A percentile compares a stretch with the other conserved stretches of the same genome.
These are phyloP conservation scores for Magnolia officinalis DNA, from an alignment of 164 flowering plant genomes.

Conservation along the genomic window DNA sequence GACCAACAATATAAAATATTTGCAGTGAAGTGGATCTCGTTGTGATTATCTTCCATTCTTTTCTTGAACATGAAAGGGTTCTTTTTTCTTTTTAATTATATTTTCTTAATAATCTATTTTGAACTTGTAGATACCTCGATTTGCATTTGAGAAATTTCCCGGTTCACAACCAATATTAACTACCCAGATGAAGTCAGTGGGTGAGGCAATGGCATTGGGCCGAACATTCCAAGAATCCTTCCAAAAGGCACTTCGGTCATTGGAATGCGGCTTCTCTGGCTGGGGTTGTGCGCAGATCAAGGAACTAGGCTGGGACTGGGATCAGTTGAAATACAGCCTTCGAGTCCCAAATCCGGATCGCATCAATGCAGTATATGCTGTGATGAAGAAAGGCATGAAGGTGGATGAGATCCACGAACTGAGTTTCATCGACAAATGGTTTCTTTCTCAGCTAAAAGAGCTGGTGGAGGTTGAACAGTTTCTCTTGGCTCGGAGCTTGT, in stretches of 20 bases:
- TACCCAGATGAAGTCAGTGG: slow-evolving; percentile 98
- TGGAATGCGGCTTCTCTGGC: slow-evolving; percentile 80
- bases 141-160: slow-evolving; percentile 97
- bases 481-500: slow-evolving; percentile 45
- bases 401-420: slow-evolving; percentile 81
- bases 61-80: neutral
- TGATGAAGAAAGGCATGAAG: slow-evolving; percentile 90
- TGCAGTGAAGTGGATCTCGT: neutral
- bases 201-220: slow-evolving; percentile 94
- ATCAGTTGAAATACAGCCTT: slow-evolving; percentile 74
- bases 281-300: slow-evolving; percentile 83
- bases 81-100: neutral
- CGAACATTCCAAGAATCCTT: slow-evolving; percentile 99
- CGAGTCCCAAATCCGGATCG: slow-evolving; percentile 93
- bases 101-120: slow-evolving; percentile 1
- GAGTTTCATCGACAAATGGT: slow-evolving; percentile 84
- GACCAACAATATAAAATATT: neutral
- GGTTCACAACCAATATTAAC: slow-evolving; percentile 86
- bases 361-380: slow-evolving; percentile 84
- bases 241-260: slow-evolving; percentile 89
- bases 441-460: slow-evolving; percentile 84
- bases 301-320: slow-evolving; percentile 90
- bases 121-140: slow-evolving; percentile 83
- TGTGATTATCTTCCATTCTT: neutral
- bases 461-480: slow-evolving; percentile 82